These are phyloP conservation scores for Carallia pectinifolia DNA, from an alignment of 345 rosid species.

Conservation along the genomic window DNA sequence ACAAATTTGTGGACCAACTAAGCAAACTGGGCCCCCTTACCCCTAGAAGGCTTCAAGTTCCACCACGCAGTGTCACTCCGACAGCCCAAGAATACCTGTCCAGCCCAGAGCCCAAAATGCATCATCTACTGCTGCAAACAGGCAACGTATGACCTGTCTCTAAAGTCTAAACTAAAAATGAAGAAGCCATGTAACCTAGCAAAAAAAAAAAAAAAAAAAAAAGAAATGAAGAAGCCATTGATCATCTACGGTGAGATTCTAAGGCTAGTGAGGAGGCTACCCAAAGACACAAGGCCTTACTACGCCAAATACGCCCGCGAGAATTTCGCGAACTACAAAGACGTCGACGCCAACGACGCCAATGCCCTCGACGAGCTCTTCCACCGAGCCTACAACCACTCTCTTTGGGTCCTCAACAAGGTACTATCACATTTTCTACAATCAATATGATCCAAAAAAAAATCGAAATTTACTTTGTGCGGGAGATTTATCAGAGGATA, in stretches of 20 bases:
- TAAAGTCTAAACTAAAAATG: constrained; percentile 27
- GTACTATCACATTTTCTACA: constrained; percentile 19
- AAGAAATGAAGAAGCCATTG: constrained; percentile 67
- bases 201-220: no score
- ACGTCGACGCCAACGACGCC: constrained; percentile 56
- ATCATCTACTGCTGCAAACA: no score
- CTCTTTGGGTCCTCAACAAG: constrained; percentile 94
- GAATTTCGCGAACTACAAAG: constrained; percentile 83
- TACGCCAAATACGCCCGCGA: constrained; percentile 91
- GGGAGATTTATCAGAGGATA: no score
- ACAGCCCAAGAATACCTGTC: no score
- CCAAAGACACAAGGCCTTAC: constrained; percentile 72
- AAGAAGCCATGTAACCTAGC: constrained; percentile 42
- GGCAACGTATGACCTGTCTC: no score
- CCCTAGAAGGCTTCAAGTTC: no score
- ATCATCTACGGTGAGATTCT: constrained; percentile 71
- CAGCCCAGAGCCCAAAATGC: no score
- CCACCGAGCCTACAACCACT: constrained; percentile 78
- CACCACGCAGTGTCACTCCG: no score
- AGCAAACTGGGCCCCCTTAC: no score
- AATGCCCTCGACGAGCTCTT: constrained; percentile 72
- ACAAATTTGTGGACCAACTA: no score
- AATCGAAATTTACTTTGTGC: no score
- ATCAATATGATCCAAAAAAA: neutral
- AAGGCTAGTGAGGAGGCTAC: constrained; percentile 73